Evolutionary conservation across 139 green algal genomes (phyloP).

Genomic region (Chlorella sorokiniana): DNA sequence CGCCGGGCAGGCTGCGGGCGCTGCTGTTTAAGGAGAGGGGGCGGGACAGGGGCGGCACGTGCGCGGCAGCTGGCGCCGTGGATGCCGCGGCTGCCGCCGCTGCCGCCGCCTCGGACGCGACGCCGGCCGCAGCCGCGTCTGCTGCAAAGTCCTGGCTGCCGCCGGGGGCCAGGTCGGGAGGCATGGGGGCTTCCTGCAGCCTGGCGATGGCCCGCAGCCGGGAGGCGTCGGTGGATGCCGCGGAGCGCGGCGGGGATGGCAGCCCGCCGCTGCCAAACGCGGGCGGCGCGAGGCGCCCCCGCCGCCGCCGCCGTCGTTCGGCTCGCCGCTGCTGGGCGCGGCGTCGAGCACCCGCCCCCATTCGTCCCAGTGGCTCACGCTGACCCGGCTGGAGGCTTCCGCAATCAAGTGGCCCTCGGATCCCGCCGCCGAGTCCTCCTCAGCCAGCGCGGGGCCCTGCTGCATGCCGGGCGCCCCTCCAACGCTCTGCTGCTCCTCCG

Average conservation of each 20-base stretch:
- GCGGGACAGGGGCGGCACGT: background rate
- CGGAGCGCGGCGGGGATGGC: background rate
- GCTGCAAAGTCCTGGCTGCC: background rate
- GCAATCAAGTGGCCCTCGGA: background rate
- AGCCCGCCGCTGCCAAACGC: background rate
- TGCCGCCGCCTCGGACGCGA: background rate
- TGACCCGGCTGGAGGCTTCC: background rate
- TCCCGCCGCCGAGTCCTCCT: background rate
- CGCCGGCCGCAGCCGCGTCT: background rate
- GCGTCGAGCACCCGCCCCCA: background rate
- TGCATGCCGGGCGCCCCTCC: no score
- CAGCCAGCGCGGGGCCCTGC: no score
- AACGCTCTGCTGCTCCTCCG: background rate
- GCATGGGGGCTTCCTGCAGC: slow-evolving; percentile 29
- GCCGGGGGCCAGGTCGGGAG: background rate
- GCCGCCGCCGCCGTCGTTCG: background rate
- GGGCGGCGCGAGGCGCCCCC: background rate
- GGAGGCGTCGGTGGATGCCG: background rate
- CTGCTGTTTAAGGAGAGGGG: background rate
- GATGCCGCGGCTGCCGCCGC: background rate
- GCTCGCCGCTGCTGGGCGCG: background rate
- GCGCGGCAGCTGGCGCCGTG: background rate
- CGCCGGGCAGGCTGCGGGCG: background rate
- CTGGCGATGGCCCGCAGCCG: background rate
- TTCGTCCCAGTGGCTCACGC: slow-evolving; percentile 10